Evolutionary conservation across 1,139 yeast genomes (phyloP), one percentile per base, ranked within the genome.

Genomic region (Yarrowia galli): DNA sequence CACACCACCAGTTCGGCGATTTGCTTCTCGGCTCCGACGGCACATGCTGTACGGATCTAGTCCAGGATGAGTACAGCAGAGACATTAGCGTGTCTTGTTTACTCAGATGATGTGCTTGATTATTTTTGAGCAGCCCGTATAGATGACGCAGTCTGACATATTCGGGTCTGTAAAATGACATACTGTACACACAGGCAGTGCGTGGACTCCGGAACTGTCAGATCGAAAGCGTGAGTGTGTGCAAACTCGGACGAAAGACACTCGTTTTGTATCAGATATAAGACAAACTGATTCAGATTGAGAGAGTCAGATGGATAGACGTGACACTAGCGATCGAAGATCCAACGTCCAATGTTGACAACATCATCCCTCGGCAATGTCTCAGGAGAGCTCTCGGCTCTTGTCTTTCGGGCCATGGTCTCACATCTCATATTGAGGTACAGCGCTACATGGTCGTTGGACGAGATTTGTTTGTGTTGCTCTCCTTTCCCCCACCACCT

Each of bases 11-110:
- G 4, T 51, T 32, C 18, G 13, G 25, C 56, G 56, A 49, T 49
- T 49, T 35, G 15, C 28, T 49, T 32, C 35, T 49, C 56, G 56
- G 58, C 43, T 51, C 58, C 43, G 43, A 10, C 28, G 15, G 15
- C 15, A 35, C 40, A 51, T 20, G 25, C 56, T 51, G 25, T 32
- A 20, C 9, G 32, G 9, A 28, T 28, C 32, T 28, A 28, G 32
- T 28, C 32, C 32, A 28, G 32, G 32, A 28, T 7, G 9, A 28
- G 32, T 28, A 10, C 32, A 28, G n/a, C n/a, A n/a, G n/a, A n/a
- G n/a, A n/a, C n/a, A n/a, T n/a, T n/a, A n/a, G n/a, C n/a, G n/a
- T n/a, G n/a, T n/a, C n/a, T n/a, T n/a, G n/a, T n/a, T n/a, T n/a
- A 28, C 32, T 28, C 32, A 6, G 36, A 35, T 28, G 10, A 25